These are phyloP conservation scores for Psilocybe subaeruginosa DNA, from an alignment of 768 basidiomycete genomes.

Conservation along the genomic window DNA sequence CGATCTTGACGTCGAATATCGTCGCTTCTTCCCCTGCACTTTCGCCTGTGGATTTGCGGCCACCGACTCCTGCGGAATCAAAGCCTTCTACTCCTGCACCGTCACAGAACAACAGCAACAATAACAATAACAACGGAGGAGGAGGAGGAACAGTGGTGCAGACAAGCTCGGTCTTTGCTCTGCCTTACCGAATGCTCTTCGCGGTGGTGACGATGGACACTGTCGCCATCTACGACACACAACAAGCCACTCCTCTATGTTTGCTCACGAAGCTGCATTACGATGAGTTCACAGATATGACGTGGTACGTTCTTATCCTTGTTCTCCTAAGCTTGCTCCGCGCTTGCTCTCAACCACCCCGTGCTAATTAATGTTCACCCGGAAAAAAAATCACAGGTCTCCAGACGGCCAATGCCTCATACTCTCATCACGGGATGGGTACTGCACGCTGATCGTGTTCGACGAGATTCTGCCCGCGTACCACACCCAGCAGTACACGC, in stretches of 20 bases:
- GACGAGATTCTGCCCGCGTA: slow-evolving; percentile 91
- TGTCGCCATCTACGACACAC: slow-evolving; percentile 94
- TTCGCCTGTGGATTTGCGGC: slow-evolving; percentile 57
- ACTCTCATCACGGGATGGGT: slow-evolving; percentile 92
- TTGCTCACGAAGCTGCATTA: slow-evolving; percentile 94
- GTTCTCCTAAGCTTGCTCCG: no score
- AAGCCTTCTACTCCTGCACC: slow-evolving; percentile 55
- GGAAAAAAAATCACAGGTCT: slow-evolving; percentile 60
- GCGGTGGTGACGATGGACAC: slow-evolving; percentile 97
- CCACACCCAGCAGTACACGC: slow-evolving; percentile 87
- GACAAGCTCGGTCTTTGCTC: slow-evolving; percentile 75
- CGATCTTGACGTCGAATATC: slow-evolving; percentile 28
- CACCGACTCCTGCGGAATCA: slow-evolving; percentile 64
- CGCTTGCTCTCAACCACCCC: no score
- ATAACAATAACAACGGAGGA: slow-evolving; percentile 3
- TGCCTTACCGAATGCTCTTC: slow-evolving; percentile 94
- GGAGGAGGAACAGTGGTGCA: slow-evolving; percentile 6
- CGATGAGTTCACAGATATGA: slow-evolving; percentile 96
- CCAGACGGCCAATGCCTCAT: slow-evolving; percentile 93
- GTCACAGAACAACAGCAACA: slow-evolving; percentile 18
- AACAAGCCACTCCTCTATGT: slow-evolving; percentile 91
- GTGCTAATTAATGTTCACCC: neutral
- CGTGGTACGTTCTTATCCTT: slow-evolving; percentile 65
- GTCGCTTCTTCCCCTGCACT: slow-evolving; percentile 50
- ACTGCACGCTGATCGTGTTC: slow-evolving; percentile 94